These are phyloP conservation scores for Neoboletus magnificus DNA, from an alignment of 768 basidiomycete species.

Conservation along the genomic window DNA sequence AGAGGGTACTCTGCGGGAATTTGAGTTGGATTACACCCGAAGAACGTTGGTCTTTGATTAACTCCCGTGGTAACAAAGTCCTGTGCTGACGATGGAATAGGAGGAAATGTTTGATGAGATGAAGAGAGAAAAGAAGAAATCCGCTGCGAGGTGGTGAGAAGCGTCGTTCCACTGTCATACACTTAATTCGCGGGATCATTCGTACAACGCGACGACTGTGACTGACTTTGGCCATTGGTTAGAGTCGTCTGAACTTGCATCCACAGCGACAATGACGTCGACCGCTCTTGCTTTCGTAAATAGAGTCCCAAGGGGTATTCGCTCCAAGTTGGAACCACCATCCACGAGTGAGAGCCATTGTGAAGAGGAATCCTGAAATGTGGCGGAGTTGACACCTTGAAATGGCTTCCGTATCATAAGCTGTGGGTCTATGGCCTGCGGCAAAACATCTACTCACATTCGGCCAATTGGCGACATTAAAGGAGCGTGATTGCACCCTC, in stretches of 20 bases:
- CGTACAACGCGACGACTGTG: background rate
- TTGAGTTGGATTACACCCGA: conserved; percentile 63
- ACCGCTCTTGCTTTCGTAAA: conserved; percentile 65
- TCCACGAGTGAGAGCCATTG: conserved; percentile 64
- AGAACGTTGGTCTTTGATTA: conserved; percentile 70
- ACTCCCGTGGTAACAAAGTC: conserved; percentile 59
- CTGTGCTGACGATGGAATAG: conserved; percentile 50
- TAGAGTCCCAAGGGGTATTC: conserved; percentile 67
- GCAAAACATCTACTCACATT: conserved; percentile 34
- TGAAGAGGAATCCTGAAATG: conserved; percentile 52
- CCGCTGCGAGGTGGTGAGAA: conserved; percentile 43
- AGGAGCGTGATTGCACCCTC: conserved; percentile 45
- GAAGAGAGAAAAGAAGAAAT: conserved; percentile 42
- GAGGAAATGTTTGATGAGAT: conserved; percentile 62
- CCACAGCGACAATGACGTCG: conserved; percentile 76
- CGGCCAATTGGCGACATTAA: conserved; percentile 70
- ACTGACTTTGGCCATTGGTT: conserved; percentile 68
- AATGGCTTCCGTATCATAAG: conserved; percentile 39
- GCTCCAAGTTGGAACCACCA: conserved; percentile 66
- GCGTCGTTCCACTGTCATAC: conserved; percentile 48
- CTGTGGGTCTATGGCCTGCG: background rate
- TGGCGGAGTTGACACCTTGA: conserved; percentile 44
- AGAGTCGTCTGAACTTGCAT: conserved; percentile 57
- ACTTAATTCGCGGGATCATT: background rate
- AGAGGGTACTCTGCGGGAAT: conserved; percentile 58